Conservation (phyloP, 768 basidiomycete species). For the Rhizopogon vesiculosus region DNA sequence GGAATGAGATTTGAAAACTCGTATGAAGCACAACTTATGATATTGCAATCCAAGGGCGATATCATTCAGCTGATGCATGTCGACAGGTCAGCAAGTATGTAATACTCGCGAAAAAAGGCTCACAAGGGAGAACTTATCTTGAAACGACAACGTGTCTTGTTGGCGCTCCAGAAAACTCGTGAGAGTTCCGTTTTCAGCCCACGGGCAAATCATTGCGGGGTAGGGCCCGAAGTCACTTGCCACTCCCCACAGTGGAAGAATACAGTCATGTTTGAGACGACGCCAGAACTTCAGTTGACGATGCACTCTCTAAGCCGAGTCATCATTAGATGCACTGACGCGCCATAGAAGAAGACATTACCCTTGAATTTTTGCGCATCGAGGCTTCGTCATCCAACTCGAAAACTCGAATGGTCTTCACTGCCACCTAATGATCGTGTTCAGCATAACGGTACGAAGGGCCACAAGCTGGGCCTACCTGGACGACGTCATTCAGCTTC, state of each 20-base stretch:
- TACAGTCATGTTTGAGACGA: conserved; percentile 9
- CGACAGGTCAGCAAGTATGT: neutral
- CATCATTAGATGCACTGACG: neutral
- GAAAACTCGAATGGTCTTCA: neutral
- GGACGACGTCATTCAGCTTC: neutral
- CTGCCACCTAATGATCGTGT: neutral
- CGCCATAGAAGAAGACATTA: neutral
- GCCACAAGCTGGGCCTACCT: neutral
- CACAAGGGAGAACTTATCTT: conserved; percentile 13
- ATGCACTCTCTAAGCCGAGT: conserved; percentile 16
- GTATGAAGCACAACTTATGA: conserved; percentile 17
- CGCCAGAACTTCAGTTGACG: conserved; percentile 18
- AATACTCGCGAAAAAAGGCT: neutral
- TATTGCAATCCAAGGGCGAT: conserved; percentile 35
- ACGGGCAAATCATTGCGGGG: conserved; percentile 17
- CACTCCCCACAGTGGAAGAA: conserved; percentile 13
- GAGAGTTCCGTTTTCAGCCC: conserved; percentile 12
- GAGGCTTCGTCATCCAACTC: neutral
- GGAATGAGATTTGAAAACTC: neutral
- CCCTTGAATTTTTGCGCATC: neutral
- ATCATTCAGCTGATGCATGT: conserved; percentile 29
- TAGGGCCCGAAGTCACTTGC: conserved; percentile 14
- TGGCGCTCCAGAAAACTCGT: conserved; percentile 7
- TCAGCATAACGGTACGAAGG: neutral
- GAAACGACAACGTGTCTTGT: conserved; percentile 1